Evolutionary conservation across 352 stramenopile species (phyloP).

Genomic region (Saprolegnia parasitica): DNA sequence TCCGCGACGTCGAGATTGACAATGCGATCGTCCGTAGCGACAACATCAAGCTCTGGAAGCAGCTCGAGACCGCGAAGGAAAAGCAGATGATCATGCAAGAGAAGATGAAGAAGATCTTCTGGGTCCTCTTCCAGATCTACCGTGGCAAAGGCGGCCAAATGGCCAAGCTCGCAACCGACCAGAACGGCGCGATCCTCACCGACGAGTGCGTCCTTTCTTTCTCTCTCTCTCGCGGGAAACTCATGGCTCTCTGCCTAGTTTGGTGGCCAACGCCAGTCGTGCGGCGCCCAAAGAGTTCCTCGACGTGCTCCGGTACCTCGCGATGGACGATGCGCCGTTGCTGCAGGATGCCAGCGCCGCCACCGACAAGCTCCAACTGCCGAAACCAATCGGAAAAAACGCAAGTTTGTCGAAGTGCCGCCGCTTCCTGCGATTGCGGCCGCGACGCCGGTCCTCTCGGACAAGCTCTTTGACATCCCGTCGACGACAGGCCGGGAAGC

Average conservation of each 20-base stretch:
- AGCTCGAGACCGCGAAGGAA: constrained; percentile 76
- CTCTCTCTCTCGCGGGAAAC: not conserved
- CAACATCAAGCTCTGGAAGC: constrained; percentile 86
- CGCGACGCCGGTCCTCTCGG: not conserved
- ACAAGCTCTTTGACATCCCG: constrained; percentile 28
- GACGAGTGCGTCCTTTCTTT: constrained; percentile 67
- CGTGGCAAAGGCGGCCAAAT: constrained; percentile 66
- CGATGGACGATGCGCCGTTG: constrained; percentile 76
- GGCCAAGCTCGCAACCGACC: constrained; percentile 53
- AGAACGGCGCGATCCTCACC: constrained; percentile 53
- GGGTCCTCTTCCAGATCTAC: constrained; percentile 88
- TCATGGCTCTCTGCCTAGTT: constrained; percentile 19
- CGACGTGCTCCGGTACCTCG: constrained; percentile 76
- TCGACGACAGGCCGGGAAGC: not conserved
- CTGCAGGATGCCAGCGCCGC: constrained; percentile 48
- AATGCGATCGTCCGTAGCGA: constrained; percentile 86
- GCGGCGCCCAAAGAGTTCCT: constrained; percentile 81
- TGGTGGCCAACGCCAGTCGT: constrained; percentile 53
- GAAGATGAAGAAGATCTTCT: constrained; percentile 91
- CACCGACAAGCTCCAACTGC: constrained; percentile 36
- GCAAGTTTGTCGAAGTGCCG: constrained; percentile 79
- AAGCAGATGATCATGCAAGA: constrained; percentile 87
- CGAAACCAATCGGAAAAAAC: constrained; percentile 43
- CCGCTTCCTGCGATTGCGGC: constrained; percentile 13
- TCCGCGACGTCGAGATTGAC: constrained; percentile 80